These are phyloP conservation scores for Eragrostis curvula DNA, from an alignment of 176 grass and related monocot genomes.

Conservation along the genomic window DNA sequence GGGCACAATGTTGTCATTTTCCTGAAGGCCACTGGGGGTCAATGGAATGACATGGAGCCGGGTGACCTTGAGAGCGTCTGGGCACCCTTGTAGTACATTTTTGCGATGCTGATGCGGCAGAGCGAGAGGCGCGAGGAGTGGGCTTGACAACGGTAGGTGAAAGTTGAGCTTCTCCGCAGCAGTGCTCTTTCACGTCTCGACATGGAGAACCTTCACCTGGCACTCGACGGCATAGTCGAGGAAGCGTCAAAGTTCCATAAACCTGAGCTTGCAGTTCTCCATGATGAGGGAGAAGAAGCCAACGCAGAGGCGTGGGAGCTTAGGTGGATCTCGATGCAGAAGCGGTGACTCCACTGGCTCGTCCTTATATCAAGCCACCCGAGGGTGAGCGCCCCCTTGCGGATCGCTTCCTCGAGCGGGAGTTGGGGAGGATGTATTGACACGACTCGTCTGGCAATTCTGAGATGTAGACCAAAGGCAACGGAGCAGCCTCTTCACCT, in stretches of 20 bases:
- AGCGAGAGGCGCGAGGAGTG: constrained; percentile 52
- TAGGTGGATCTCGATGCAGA: constrained; percentile 26
- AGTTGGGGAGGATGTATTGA: constrained; percentile 52
- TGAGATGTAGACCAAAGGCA: constrained; percentile 26
- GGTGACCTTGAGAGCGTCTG: constrained; percentile 40
- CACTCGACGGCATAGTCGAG: constrained; percentile 31
- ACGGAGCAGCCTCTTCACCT: not conserved
- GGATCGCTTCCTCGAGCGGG: constrained; percentile 55
- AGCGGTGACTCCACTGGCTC: constrained; percentile 41
- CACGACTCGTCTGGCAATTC: constrained; percentile 49
- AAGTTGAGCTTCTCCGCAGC: not conserved
- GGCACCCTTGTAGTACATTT: constrained; percentile 18
- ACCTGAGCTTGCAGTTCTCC: not conserved
- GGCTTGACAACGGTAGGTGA: constrained; percentile 40
- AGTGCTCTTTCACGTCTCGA: not conserved
- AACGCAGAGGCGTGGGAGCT: constrained; percentile 29
- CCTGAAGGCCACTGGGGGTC: not conserved
- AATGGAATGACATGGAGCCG: constrained; percentile 36
- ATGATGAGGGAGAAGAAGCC: constrained; percentile 41
- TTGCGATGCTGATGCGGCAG: not conserved
- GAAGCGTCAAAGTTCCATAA: constrained; percentile 33
- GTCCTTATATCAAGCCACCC: constrained; percentile 51
- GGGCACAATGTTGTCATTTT: constrained; percentile 53
- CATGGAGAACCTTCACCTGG: constrained; percentile 46
- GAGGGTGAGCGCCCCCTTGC: constrained; percentile 42